Evolutionary conservation across 2,329 filamentous ascomycete genomes (phyloP).

Genomic region (Fusarium sp.): DNA sequence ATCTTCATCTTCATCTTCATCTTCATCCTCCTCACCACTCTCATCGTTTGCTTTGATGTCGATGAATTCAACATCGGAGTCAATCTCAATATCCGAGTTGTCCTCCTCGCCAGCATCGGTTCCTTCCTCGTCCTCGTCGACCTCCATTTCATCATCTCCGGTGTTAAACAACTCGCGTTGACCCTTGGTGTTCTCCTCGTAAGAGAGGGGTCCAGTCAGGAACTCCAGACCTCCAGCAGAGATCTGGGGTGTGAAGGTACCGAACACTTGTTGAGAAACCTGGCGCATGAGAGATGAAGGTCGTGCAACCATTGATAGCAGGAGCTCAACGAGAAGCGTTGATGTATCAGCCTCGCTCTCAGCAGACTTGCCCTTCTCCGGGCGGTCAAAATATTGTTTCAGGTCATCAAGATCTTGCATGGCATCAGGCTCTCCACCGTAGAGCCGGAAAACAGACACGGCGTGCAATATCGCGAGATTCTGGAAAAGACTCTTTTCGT

Average conservation of each 20-base stretch:
- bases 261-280: slow-evolving; percentile 88
- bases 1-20: no score
- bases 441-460: slow-evolving; percentile 86
- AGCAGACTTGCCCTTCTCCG: slow-evolving; percentile 59
- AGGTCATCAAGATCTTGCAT: slow-evolving; percentile 85
- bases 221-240: slow-evolving; percentile 77
- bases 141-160: slow-evolving; percentile 68
- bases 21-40: slow-evolving; percentile 57
- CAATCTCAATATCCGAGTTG: slow-evolving; percentile 60
- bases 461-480: slow-evolving; percentile 85
- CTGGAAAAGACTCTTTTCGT: slow-evolving; percentile 59
- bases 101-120: slow-evolving; percentile 57
- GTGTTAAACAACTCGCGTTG: slow-evolving; percentile 87
- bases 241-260: slow-evolving; percentile 80
- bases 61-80: slow-evolving; percentile 63
- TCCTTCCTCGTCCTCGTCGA: slow-evolving; percentile 56
- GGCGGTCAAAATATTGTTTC: slow-evolving; percentile 77
- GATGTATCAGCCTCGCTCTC: slow-evolving; percentile 69
- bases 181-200: slow-evolving; percentile 83
- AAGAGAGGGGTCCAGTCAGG: slow-evolving; percentile 74
- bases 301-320: slow-evolving; percentile 89
- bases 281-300: slow-evolving; percentile 87
- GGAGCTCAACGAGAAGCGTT: slow-evolving; percentile 83
- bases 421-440: slow-evolving; percentile 89
- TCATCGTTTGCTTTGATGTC: slow-evolving; percentile 56